Conservation (phyloP, 768 basidiomycete species). For the Leccinellum luteum region DNA sequence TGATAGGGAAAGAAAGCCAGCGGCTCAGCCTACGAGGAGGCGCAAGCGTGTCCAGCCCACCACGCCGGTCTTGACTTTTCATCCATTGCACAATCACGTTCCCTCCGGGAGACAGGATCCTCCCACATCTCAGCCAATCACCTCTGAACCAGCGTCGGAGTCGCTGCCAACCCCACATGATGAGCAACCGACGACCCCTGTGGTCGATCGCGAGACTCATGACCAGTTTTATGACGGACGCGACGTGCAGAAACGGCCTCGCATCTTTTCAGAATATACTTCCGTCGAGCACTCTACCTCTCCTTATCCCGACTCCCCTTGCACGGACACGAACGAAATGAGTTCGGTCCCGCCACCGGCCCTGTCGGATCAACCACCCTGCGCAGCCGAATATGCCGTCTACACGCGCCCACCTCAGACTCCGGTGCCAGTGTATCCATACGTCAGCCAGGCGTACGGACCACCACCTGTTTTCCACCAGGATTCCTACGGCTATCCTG, state of each 20-base stretch:
- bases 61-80: slow-evolving; percentile 19
- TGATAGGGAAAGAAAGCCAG: too few species aligned
- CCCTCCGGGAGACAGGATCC: slow-evolving; percentile 26
- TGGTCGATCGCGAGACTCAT: slow-evolving; percentile 7
- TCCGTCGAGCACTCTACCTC: slow-evolving; percentile 4
- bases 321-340: slow-evolving; percentile 14
- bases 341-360: slow-evolving; percentile 13
- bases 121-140: slow-evolving; percentile 1
- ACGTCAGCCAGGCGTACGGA: slow-evolving; percentile 3
- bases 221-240: slow-evolving; percentile 6
- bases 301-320: slow-evolving; percentile 12
- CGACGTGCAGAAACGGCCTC: slow-evolving; percentile 19
- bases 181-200: slow-evolving; percentile 7
- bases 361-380: slow-evolving; percentile 24
- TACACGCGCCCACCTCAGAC: slow-evolving; percentile 3
- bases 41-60: too few species aligned
- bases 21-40: too few species aligned
- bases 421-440: slow-evolving; percentile 1
- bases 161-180: slow-evolving; percentile 9
- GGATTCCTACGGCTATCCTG: slow-evolving; percentile 10
- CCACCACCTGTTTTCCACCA: slow-evolving; percentile 8
- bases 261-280: slow-evolving; percentile 8
- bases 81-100: slow-evolving; percentile 17
- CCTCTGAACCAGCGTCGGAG: slow-evolving; percentile 8
- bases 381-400: slow-evolving; percentile 8